Evolutionary conservation across 2,329 filamentous ascomycete genomes (phyloP), one percentile per base, ranked within the genome.

Genomic region (Didymella lethalis): DNA sequence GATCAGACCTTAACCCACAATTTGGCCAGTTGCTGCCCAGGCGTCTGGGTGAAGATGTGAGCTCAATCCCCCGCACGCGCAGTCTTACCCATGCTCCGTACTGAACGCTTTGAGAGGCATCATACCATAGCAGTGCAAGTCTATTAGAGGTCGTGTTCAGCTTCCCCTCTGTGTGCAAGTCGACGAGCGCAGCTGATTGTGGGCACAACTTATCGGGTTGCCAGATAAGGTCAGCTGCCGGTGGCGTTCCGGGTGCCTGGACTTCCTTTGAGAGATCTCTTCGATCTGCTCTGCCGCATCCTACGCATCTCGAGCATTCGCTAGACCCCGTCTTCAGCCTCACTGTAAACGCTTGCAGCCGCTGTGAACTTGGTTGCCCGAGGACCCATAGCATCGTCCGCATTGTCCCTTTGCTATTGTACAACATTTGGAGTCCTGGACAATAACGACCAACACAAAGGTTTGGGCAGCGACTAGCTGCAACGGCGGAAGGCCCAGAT

Each of bases 251-350:
- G 34, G 14, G 26, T 38, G 16, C 52, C 45, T 38, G 14, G 41
- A 5, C 12, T 43, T 43, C 20, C 20, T 25, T 14, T n/a, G 18
- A 43, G n/a, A 29, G 52, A 36, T 48, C 25, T 34, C 36, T 49
- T 36, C 38, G 45, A 55, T 55, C 52, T 55, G 29, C 52, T 38
- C 20, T 29, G 52, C 52, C 45, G 46, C 46, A 38, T 28, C 7
- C 32, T 11, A 25, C 18, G 11, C 14, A 36, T 36, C 32, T 36
- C 32, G 32, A 36, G 32, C 36, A 34, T 10, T 20, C 38, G 38
- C 20, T 25, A 20, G 14, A 14, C 18, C 46, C 29, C 31, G 18
- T 26, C 14, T 25, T 16, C 47, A 40, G 31, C 28, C 25, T 38
- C 25, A 5, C 2, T 53, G 18, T 26, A 38, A 40, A 40, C 18